Evolutionary conservation across 768 basidiomycete genomes (phyloP).

Genomic region (Hortiboletus campestris): DNA sequence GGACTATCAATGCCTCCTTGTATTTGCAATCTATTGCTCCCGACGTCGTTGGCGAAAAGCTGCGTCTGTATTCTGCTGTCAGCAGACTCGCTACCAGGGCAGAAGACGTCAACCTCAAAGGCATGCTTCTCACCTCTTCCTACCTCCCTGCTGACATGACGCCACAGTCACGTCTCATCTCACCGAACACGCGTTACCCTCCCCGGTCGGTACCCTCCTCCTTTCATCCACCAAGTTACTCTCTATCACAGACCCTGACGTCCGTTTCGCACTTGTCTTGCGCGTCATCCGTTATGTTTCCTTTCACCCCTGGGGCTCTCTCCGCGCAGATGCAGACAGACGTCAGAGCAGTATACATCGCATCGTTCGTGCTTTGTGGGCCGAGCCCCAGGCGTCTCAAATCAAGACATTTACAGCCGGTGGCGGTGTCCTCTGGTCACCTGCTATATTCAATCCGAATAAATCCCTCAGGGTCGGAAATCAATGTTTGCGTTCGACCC

Average conservation of each 20-base stretch:
- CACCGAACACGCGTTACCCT: conserved; percentile 36
- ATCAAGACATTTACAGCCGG: conserved; percentile 50
- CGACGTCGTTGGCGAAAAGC: conserved; percentile 32
- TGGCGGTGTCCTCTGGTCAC: conserved; percentile 62
- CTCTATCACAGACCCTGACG: conserved; percentile 31
- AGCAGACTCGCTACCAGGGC: conserved; percentile 34
- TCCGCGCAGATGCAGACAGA: conserved; percentile 59
- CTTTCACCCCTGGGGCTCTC: conserved; percentile 73
- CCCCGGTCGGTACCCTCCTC: conserved; percentile 50
- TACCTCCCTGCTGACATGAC: neutral
- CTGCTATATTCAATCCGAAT: conserved; percentile 38
- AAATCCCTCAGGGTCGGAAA: conserved; percentile 19
- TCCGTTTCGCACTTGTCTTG: conserved; percentile 44
- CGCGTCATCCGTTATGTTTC: conserved; percentile 70
- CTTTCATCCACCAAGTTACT: conserved; percentile 39
- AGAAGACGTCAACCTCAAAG: conserved; percentile 45
- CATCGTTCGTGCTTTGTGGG: conserved; percentile 52
- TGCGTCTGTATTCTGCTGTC: conserved; percentile 40
- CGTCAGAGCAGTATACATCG: conserved; percentile 43
- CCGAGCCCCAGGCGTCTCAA: conserved; percentile 24
- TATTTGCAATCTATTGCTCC: conserved; percentile 33
- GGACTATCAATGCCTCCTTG: conserved; percentile 32
- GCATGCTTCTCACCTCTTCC: conserved; percentile 26
- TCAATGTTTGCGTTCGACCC: conserved; percentile 13
- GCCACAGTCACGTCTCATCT: conserved; percentile 44